Base-by-base conservation (phyloP, 345 rosid genomes). In the Salix purpurea region DNA sequence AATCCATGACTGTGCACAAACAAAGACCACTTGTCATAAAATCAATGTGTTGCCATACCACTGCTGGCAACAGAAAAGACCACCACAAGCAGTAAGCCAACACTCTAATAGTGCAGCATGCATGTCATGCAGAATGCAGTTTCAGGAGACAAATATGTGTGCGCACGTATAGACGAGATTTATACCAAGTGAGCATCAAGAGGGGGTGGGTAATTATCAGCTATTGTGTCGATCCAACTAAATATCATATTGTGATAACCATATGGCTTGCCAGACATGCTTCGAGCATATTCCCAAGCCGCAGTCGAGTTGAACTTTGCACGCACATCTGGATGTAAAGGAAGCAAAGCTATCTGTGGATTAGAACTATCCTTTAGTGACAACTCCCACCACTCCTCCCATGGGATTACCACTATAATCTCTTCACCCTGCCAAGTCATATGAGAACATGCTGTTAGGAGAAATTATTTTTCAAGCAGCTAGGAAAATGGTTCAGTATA, bases 161-260 rank as follows among this genome's bases (percentile, higher is more conserved):
- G 11, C 9, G 60, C 2, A 65, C 65, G 14, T 16, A 54, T 67
- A 79, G 21, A 30, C 32, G 61, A 74, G 77, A 81, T 36, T 74
- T 76, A 76, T 95, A 96, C 97, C 96, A 96, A 90, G 96, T 93
- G 99, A 90, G 99, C 90, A 92, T 90, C 99, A 81, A 96, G 92
- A 76, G 97, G 99, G 68, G 99, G 99, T 13, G 99, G 98, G 88
- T 90, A 96, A 84, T 96, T 93, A 80, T 90, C 97, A 62, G 88
- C 92, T 34, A 96, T 72, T 61, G 99, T 93, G 70, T 94, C 98
- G 36, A 96, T 93, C 99, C 98, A 92, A 89, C 99, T 96, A 83
- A 96, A 96, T 77, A 96, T 92, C 99, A 94, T 92, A 90, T 96
- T 96, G 84, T 96, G 99, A 84, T 96, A 96, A 76, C 99, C 99